Evolutionary conservation across 108 stramenopile species (phyloP), one percentile per base, ranked within the genome.

Genomic region (Skeletonema menzelii): DNA sequence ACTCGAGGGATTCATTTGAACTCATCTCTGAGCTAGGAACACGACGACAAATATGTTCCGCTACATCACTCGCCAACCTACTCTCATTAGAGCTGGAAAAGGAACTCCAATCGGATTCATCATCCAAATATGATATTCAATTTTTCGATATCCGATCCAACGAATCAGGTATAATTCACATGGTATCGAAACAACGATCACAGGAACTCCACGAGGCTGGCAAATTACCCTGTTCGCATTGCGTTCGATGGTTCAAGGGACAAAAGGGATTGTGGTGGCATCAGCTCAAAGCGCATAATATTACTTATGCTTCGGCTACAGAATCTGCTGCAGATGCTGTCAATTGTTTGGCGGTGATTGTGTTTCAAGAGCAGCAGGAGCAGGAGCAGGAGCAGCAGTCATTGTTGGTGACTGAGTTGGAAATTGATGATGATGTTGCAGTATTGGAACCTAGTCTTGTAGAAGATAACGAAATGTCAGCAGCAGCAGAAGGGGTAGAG

Each of bases 191-290:
- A 5, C 12, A 71, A 22, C 83, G 93, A 40, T 77, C 83, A 4
- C 24, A 61, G 32, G 24, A 62, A 31, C 66, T 94, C 15, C 76
- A 86, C 59, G 14, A 28, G 5, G 65, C 66, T 1, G 88, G 85
- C 8, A 80, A 69, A 69, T 42, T 92, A 6, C 94, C 94, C 19
- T 95, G 94, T 84, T 84, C 90, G 5, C 58, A 67, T 19, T 95
- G 94, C 63, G 62, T 69, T 13, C 81, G 89, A 60, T 95, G 94
- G 94, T 87, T 75, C 70, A 89, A 85, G 55, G 93, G 93, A n/a
- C 77, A 72, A 49, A 95, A 95, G 75, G 94, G 94, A 44, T 67
- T 95, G 38, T 92, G 94, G 90, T 95, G 94, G 94, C 94, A 95
- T 76, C 85, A 84, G 62, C 76, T 88, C 31, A 67, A 70, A 47